A percentile compares a stretch with the other conserved stretches of the same genome.
phyloP scores from a whole-genome alignment of 352 stramenopile species.

The Globisporangium emineosum region DNA sequence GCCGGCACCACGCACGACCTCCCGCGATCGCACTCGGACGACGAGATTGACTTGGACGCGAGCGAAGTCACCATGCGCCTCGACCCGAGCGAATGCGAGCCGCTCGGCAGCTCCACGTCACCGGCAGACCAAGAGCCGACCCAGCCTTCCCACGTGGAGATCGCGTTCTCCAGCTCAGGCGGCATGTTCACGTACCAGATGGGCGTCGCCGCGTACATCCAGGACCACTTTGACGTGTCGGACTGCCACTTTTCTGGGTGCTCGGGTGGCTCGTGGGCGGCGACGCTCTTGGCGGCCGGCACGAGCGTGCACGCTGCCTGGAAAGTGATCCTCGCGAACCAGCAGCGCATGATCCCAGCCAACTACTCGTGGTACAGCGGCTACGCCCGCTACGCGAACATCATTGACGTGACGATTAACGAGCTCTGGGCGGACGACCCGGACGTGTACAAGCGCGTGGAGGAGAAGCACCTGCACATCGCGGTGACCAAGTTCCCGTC shows the following conservation, averaged over 20 bases:
- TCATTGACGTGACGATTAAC: slow-evolving; percentile 48
- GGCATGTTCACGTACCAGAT: slow-evolving; percentile 76
- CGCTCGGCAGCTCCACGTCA: neutral
- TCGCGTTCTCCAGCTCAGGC: slow-evolving; percentile 64
- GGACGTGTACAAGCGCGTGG: slow-evolving; percentile 44
- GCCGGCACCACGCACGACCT: neutral
- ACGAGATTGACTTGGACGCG: slow-evolving; percentile 2
- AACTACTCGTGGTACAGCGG: slow-evolving; percentile 59
- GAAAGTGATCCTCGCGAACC: slow-evolving; percentile 50
- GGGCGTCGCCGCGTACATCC: slow-evolving; percentile 62
- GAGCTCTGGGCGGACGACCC: slow-evolving; percentile 53
- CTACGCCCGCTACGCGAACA: slow-evolving; percentile 56
- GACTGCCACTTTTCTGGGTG: slow-evolving; percentile 40
- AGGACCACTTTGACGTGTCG: slow-evolving; percentile 56
- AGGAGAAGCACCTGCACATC: slow-evolving; percentile 41
- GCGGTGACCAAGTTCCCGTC: slow-evolving; percentile 64
- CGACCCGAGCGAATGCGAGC: neutral
- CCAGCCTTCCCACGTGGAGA: slow-evolving; percentile 36
- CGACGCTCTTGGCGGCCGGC: slow-evolving; percentile 43
- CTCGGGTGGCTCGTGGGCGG: slow-evolving; percentile 39
- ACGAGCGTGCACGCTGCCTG: slow-evolving; percentile 41
- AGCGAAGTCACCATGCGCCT: slow-evolving; percentile 6
- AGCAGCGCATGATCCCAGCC: slow-evolving; percentile 33
- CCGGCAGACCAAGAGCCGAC: neutral
- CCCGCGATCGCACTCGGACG: neutral